These are phyloP conservation scores for Colletotrichum brevisporum DNA, from an alignment of 2,329 filamentous ascomycete species.

Conservation along the genomic window DNA sequence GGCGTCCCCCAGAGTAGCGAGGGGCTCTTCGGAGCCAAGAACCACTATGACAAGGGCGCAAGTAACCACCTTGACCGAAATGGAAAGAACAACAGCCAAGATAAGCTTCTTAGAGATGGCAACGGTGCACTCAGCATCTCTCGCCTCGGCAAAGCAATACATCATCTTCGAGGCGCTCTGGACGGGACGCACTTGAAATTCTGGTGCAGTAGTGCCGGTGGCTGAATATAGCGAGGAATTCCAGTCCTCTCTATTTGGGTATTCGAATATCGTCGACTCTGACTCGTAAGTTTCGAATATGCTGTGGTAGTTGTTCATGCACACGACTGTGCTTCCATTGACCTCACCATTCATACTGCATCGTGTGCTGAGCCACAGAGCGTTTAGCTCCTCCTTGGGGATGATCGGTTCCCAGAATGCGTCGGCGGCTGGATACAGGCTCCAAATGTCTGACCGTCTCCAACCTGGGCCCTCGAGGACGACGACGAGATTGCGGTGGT, in stretches of 20 bases:
- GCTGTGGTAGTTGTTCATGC: background rate
- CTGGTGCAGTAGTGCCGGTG: background rate
- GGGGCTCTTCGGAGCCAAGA: background rate
- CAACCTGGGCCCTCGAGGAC: constrained; percentile 9
- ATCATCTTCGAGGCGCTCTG: background rate
- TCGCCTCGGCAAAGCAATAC: constrained; percentile 9
- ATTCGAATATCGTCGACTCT: too few species aligned
- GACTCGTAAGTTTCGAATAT: too few species aligned
- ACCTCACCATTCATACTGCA: constrained; percentile 6
- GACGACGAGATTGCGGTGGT: constrained; percentile 23
- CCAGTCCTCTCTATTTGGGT: too few species aligned
- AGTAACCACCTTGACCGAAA: background rate
- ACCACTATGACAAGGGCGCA: background rate
- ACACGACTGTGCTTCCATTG: too few species aligned
- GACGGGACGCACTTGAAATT: too few species aligned
- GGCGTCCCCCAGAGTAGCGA: constrained; percentile 13
- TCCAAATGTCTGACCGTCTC: constrained; percentile 21
- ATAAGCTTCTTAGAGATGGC: background rate
- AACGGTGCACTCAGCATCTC: background rate
- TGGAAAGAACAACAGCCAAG: constrained; percentile 3
- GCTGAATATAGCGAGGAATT: too few species aligned
- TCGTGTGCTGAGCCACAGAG: constrained; percentile 17
- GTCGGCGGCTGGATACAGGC: background rate
- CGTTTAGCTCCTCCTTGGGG: constrained; percentile 11
- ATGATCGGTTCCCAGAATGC: constrained; percentile 10